Evolutionary conservation across 1,284 basidiomycete species (phyloP).

Genomic region (Tilletiopsis washingtonensis): DNA sequence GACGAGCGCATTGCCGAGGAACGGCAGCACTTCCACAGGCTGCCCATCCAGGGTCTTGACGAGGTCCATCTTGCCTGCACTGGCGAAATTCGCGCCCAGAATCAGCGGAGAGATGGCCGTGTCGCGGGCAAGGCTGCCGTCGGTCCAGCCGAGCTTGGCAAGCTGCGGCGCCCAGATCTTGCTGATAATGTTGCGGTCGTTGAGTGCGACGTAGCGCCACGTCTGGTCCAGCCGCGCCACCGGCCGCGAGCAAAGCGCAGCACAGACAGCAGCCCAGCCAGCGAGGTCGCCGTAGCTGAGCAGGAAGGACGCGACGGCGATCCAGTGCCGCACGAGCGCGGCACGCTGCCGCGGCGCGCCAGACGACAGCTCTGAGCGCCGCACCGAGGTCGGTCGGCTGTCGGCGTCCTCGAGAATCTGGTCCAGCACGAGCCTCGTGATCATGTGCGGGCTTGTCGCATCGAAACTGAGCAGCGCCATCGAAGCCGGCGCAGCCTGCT

Average conservation of each 20-base stretch:
- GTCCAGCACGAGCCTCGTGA: constrained; percentile 31
- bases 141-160: constrained; percentile 36
- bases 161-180: constrained; percentile 32
- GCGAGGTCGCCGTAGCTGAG: constrained; percentile 27
- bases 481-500: background rate
- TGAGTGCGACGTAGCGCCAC: constrained; percentile 37
- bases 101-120: background rate
- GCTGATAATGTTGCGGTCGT: constrained; percentile 26
- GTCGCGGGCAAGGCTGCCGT: constrained; percentile 7
- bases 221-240: constrained; percentile 35
- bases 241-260: constrained; percentile 41
- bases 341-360: constrained; percentile 26
- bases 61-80: too few relatives aligned
- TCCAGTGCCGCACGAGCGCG: constrained; percentile 41
- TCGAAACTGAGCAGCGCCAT: constrained; percentile 31
- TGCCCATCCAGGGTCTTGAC: background rate
- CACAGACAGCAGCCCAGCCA: constrained; percentile 39
- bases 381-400: background rate
- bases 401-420: constrained; percentile 24
- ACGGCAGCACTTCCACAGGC: background rate
- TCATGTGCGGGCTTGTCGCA: constrained; percentile 30
- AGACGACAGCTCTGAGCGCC: background rate
- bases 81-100: background rate
- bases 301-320: constrained; percentile 32
- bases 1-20: constrained; percentile 5